phyloP scores from a whole-genome alignment of 352 stramenopile genomes.

The Phytopythium oedochilum region DNA sequence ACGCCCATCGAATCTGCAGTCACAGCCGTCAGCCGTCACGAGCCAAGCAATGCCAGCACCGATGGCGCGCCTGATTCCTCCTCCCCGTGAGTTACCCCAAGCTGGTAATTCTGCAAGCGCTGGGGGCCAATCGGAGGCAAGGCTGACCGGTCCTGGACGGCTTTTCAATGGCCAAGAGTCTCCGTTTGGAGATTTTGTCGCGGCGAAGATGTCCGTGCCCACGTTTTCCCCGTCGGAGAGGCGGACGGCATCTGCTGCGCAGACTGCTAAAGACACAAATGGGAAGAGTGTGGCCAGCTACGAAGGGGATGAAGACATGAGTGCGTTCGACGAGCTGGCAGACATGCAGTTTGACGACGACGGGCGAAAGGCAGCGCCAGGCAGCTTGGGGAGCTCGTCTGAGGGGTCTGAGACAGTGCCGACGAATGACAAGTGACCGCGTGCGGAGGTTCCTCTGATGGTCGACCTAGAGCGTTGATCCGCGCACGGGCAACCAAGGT shows the following conservation, averaged over 20 bases:
- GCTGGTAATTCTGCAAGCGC: background rate
- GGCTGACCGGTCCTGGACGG: background rate
- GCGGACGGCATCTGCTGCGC: background rate
- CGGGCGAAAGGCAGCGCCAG: background rate
- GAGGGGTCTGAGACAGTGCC: background rate
- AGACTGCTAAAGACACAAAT: background rate
- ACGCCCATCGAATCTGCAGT: background rate
- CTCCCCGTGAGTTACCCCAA: background rate
- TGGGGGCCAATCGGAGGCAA: background rate
- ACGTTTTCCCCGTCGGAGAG: conserved; percentile 5
- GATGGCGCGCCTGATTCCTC: background rate
- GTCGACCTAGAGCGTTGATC: background rate
- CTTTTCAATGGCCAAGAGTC: conserved; percentile 5
- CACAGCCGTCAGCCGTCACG: background rate
- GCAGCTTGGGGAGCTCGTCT: background rate
- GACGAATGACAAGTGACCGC: background rate
- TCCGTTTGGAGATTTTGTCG: background rate
- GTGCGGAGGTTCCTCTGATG: background rate
- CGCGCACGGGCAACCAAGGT: too few relatives aligned
- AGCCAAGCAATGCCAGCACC: background rate
- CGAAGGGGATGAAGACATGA: background rate
- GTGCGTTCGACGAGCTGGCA: background rate
- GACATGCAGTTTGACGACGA: conserved; percentile 5
- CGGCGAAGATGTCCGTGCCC: conserved; percentile 1
- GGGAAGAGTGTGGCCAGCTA: background rate